Evolutionary conservation across 306 rosid species (phyloP), one percentile per base, ranked within the genome.

Genomic region (Quercus suber): DNA sequence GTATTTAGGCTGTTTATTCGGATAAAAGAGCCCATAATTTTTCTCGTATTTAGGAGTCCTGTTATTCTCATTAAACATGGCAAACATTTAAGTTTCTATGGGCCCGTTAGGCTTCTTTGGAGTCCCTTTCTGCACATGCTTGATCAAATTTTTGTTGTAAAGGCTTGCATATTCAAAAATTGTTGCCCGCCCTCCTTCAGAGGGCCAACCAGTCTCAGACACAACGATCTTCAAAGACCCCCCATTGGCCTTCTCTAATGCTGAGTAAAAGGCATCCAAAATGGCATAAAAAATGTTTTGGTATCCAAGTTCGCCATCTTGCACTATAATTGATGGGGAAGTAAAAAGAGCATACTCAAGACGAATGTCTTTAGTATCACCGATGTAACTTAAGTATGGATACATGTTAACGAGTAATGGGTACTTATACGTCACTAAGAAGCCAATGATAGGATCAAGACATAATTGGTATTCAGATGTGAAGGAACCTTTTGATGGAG

Each of bases 181-280:
- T 49, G 89, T 79, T n/a, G 72, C 85, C 0, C 2, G 61, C n/a
- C 90, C 89, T 11, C 86, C 85, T 3, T 65, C 55, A 0, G 90
- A 78, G 3, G 80, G 90, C 89, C 92, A 90, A 4, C 92, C 92
- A 43, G 67, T 81, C 78, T 90, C 88, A 0, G 91, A 78, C 5
- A 84, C 89, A 25, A 86, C 88, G 1, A 86, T 77, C 59, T 75
- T 69, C 75, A 86, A 4, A 3, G 81, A 57, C 20, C 65, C 80
- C 8, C 82, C 86, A 1, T 88, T 90, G 0, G 71, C 79, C 49
- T 33, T 86, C 86, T 86, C 90, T 65, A 88, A 60, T 4, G 90
- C 87, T 20, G 86, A 76, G 52, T 80, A 84, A 56, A 43, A 14
- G 1, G 89, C 79, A 69, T 90, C 94, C 63, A 84, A 28, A 1